phyloP scores from a whole-genome alignment of 2,329 filamentous ascomycete genomes.

The Aspergillus sp. region DNA sequence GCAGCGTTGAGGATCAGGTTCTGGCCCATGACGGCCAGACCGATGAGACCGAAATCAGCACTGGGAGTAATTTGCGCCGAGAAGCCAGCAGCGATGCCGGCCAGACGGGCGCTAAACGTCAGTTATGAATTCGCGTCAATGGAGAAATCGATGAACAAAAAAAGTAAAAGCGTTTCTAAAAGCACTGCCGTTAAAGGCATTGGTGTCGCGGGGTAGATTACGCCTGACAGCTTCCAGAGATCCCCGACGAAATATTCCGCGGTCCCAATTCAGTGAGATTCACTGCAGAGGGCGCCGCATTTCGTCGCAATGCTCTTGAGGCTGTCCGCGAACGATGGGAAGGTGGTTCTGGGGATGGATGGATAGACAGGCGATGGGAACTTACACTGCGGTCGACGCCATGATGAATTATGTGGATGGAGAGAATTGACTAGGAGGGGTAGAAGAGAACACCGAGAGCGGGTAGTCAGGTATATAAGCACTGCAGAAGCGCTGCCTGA shows the following conservation, averaged over 20 bases:
- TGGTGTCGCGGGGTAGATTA: not conserved
- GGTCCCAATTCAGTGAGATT: not conserved
- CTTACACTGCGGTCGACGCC: constrained; percentile 45
- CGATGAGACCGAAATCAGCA: constrained; percentile 88
- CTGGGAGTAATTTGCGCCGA: constrained; percentile 56
- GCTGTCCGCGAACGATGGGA: not conserved
- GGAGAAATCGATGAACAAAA: constrained; percentile 2
- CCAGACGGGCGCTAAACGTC: constrained; percentile 67
- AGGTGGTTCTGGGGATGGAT: not conserved
- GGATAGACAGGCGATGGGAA: constrained; percentile 15
- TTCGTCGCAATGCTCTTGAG: not conserved
- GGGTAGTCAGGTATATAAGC: constrained; percentile 14
- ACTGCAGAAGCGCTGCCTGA: constrained; percentile 15
- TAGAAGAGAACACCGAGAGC: constrained; percentile 13
- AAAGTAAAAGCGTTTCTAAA: not conserved
- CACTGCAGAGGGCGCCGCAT: not conserved
- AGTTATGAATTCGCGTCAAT: constrained; percentile 35
- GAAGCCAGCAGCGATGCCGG: constrained; percentile 70
- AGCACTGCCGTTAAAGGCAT: not conserved
- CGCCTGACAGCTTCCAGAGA: not conserved
- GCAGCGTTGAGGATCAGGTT: constrained; percentile 89
- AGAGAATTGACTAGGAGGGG: constrained; percentile 13
- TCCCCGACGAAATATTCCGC: not conserved
- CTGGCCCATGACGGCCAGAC: constrained; percentile 87
- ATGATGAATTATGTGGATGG: constrained; percentile 32